Conservation (phyloP, 257 asterid species). For the Penstemon newberryi region DNA sequence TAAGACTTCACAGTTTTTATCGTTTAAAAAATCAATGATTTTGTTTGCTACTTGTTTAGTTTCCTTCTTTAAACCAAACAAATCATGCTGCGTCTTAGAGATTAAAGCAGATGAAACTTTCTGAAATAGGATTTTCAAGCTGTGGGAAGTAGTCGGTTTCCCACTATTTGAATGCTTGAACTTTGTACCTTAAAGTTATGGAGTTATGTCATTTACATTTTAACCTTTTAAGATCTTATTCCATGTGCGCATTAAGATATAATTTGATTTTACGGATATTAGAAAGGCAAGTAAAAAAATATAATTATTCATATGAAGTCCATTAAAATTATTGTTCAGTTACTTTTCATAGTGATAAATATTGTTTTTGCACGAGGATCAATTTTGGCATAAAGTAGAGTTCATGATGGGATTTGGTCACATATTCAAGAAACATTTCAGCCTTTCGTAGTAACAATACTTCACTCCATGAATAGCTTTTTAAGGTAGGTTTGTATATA, state of each 20-base stretch:
- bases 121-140: slow-evolving; percentile 4
- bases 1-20: background rate
- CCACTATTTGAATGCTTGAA: background rate
- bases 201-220: no score
- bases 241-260: background rate
- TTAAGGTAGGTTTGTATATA: background rate
- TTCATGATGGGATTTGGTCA: background rate
- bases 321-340: no score
- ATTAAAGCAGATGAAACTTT: background rate
- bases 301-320: no score
- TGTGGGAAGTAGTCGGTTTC: background rate
- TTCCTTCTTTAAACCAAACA: background rate
- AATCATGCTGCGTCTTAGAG: background rate
- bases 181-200: background rate
- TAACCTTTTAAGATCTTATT: no score
- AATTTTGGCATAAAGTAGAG: slow-evolving; percentile 9
- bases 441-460: background rate
- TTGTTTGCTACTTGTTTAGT: background rate
- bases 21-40: background rate
- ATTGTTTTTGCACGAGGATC: background rate
- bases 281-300: no score
- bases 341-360: background rate
- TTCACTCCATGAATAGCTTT: background rate
- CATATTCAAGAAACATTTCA: background rate
- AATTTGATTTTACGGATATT: background rate